Base-by-base conservation (phyloP, 2,329 filamentous ascomycete genomes). In the Xylaria sp. region DNA sequence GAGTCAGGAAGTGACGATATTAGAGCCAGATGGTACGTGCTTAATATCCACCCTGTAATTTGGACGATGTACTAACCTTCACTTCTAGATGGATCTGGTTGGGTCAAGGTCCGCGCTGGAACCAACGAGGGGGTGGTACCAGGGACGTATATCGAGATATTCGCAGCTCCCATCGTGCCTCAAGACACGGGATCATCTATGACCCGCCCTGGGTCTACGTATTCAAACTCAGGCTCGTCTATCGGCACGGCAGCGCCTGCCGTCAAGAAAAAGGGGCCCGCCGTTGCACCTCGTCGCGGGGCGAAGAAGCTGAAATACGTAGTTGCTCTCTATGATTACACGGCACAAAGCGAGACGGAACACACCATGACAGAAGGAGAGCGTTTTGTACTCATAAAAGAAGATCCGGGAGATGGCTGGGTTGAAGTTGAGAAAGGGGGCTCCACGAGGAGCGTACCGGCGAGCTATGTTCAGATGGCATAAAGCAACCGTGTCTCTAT, bases 241-340 rank as follows among this genome's bases (percentile, higher is more conserved):
- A 79, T 92, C 56, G 77, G 78, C 33, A 76, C 80, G 4, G 73
- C 74, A 12, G 74, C 71, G 5, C 67, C 76, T 7, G 78, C 79
- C 3, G 72, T 75, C 40, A 96, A 94, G 81, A 96, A 96, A 78
- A 93, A 96, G 75, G 94, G 94, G 0, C 94, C 94, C 0, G 93
- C 90, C 0, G 95, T 99, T 4, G 95, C 95, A 14, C 95, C 95
- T 3, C 89, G 89, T 69, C 87, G 94, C 9, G 94, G 94, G 14
- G 94, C 93, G 3, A 97, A 97, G 86, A 97, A 96, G 76, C 83
- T 97, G 37, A 92, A 90, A 73, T 96, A 98, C 71, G 94, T 96
- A 1, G 91, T 97, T 75, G 95, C 95, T 1, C 69, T 98, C 71
- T 99, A 98, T 76, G 92, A 95, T 53, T 99, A 99, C 76, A 83